phyloP scores from a whole-genome alignment of 306 rosid species.

The Aeschynomene evenia region DNA sequence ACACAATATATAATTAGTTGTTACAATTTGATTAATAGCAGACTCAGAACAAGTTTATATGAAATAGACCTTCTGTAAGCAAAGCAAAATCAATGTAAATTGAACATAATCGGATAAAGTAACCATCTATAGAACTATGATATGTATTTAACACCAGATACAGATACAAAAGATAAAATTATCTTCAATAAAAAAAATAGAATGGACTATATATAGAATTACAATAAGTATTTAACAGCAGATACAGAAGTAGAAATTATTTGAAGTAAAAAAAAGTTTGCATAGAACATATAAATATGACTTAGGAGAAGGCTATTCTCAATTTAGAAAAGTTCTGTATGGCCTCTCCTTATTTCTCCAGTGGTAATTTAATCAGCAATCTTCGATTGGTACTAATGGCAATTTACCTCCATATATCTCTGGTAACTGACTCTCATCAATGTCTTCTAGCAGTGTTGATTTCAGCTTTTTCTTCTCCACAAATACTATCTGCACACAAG shows the following conservation, averaged over 20 bases:
- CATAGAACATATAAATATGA: constrained; percentile 16
- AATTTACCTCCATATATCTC: constrained; percentile 64
- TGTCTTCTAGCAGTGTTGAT: constrained; percentile 61
- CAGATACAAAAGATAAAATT: neutral
- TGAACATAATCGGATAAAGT: neutral
- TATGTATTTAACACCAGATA: neutral
- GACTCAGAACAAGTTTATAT: constrained; percentile 4
- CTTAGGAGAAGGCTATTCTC: neutral
- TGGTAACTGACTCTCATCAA: constrained; percentile 81
- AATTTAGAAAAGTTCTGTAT: neutral
- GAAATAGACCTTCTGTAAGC: neutral
- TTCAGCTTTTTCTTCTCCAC: constrained; percentile 59
- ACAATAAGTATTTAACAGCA: neutral
- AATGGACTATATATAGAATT: neutral
- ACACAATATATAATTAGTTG: neutral
- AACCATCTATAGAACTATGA: neutral
- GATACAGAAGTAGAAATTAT: neutral
- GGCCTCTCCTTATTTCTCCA: neutral
- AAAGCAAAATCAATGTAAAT: constrained; percentile 2
- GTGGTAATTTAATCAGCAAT: constrained; percentile 39
- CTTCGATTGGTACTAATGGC: constrained; percentile 64
- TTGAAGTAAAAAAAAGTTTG: constrained; percentile 23
- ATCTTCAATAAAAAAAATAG: neutral
- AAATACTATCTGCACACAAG: constrained; percentile 56
- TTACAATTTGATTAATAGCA: neutral